Conservation (phyloP, 768 basidiomycete genomes). For the Mycena maculata region DNA sequence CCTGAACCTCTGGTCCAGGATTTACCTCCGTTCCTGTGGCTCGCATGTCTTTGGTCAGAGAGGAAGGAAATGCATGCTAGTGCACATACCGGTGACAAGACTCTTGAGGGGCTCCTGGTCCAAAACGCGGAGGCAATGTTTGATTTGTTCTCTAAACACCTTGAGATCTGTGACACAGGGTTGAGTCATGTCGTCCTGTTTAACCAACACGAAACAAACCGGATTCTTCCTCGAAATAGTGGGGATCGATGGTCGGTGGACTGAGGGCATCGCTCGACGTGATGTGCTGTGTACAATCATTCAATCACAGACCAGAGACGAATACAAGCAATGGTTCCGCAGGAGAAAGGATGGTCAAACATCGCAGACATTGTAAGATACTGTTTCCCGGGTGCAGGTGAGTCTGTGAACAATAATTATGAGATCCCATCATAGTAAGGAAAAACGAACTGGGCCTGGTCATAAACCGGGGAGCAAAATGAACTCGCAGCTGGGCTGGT, state of each 20-base stretch:
- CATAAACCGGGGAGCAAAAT: slow-evolving; percentile 12
- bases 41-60: too few species aligned
- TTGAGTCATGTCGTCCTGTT: too few species aligned
- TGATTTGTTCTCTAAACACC: slow-evolving; percentile 37
- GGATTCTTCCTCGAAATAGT: slow-evolving; percentile 13
- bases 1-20: slow-evolving; percentile 36
- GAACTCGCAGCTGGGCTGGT: slow-evolving; percentile 24
- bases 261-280: slow-evolving; percentile 2
- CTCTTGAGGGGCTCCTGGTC: slow-evolving; percentile 34
- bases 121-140: slow-evolving; percentile 32
- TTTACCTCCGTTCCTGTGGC: slow-evolving; percentile 22
- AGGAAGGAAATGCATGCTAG: too few species aligned
- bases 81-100: too few species aligned
- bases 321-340: slow-evolving; percentile 18
- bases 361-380: neutral
- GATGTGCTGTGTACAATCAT: neutral
- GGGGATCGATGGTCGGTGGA: slow-evolving; percentile 10
- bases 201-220: too few species aligned
- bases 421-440: neutral
- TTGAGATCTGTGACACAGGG: slow-evolving; percentile 34
- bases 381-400: neutral
- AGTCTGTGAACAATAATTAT: neutral
- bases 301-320: neutral
- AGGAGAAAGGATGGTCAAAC: slow-evolving; percentile 15
- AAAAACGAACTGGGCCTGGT: slow-evolving; percentile 35